phyloP scores from a whole-genome alignment of 352 stramenopile species.

The Phytophthora tubulina region DNA sequence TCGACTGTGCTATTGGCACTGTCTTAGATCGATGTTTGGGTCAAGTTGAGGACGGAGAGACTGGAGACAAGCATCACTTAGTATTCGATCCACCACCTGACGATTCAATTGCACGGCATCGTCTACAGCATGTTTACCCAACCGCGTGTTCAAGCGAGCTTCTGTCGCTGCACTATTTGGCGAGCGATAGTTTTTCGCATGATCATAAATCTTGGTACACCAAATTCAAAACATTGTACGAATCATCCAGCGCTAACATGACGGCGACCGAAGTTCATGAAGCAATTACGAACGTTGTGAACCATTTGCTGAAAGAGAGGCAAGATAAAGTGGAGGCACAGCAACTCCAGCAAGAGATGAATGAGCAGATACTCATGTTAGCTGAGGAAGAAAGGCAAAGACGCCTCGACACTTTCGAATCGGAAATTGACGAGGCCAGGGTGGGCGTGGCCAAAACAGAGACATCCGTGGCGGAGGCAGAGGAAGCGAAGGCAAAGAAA shows the following conservation, averaged over 20 bases:
- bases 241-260: conserved; percentile 24
- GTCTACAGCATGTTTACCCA: conserved; percentile 60
- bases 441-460: conserved; percentile 47
- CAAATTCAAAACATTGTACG: conserved; percentile 63
- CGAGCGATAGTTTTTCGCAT: conserved; percentile 34
- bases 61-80: conserved; percentile 57
- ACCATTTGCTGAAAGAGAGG: conserved; percentile 37
- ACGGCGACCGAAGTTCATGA: conserved; percentile 45
- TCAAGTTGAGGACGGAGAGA: conserved; percentile 59
- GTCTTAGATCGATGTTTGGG: conserved; percentile 72
- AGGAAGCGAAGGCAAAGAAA: conserved; percentile 85
- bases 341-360: conserved; percentile 42
- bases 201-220: conserved; percentile 53
- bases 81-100: conserved; percentile 54
- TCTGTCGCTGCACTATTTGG: conserved; percentile 63
- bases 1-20: conserved; percentile 47
- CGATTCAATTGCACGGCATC: conserved; percentile 61
- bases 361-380: conserved; percentile 39
- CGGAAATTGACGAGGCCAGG: conserved; percentile 49
- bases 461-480: conserved; percentile 56
- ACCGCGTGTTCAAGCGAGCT: conserved; percentile 57
- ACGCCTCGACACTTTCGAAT: conserved; percentile 47
- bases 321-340: conserved; percentile 19
- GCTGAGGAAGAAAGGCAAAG: conserved; percentile 53
- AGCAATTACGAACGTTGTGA: conserved; percentile 46